A percentile compares a stretch with the other conserved stretches of the same genome.
Evolutionary conservation across 306 rosid species (phyloP).

Genomic region (Dicorynia guianensis): DNA sequence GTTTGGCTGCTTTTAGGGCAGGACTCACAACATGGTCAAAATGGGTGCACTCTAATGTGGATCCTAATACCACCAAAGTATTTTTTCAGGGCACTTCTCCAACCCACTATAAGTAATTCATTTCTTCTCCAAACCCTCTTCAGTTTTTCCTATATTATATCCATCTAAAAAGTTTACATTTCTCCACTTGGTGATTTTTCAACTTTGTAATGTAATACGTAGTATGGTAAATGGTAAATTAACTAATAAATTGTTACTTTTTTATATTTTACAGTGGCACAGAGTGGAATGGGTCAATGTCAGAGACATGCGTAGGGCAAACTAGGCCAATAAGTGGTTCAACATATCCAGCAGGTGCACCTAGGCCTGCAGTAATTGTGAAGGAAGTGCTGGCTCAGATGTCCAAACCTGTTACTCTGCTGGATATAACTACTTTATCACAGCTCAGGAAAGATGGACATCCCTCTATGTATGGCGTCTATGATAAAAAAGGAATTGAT

Average conservation of each 20-base stretch:
- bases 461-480: constrained; percentile 32
- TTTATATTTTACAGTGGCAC: constrained; percentile 2
- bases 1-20: constrained; percentile 15
- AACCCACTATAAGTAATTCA: background rate
- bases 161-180: no score
- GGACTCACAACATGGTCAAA: constrained; percentile 55
- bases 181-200: no score
- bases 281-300: constrained; percentile 9
- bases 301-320: constrained; percentile 21
- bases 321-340: constrained; percentile 18
- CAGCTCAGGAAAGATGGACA: constrained; percentile 39
- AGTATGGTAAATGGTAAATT: no score
- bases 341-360: constrained; percentile 19
- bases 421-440: constrained; percentile 29
- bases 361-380: background rate
- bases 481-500: background rate
- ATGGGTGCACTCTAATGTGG: constrained; percentile 48
- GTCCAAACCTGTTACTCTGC: constrained; percentile 26
- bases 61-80: constrained; percentile 27
- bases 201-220: no score
- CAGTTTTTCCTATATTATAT: no score
- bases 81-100: constrained; percentile 58
- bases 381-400: constrained; percentile 20
- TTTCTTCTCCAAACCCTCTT: background rate
- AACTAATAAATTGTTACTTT: no score